Base-by-base conservation (phyloP, 1,139 yeast species). In the Diutina rugosa region DNA sequence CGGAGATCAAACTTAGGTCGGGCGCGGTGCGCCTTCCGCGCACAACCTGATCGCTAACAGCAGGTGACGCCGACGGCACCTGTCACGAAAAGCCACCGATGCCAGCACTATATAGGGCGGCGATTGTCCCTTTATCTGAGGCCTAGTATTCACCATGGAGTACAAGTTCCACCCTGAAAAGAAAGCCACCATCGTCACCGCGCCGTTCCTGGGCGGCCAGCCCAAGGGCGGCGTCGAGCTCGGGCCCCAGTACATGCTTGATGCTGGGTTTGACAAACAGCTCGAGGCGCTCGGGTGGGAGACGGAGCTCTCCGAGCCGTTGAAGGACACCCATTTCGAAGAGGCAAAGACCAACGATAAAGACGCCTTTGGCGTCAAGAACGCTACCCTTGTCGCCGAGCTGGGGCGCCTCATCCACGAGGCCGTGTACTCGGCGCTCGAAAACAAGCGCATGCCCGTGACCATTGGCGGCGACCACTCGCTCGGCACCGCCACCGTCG, bases 401-500 rank as follows among this genome's bases (percentile, higher is more conserved):
- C 85, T 95, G 60, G 81, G 90, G 62, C 69, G 82, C 65, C 70
- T 71, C 60, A 81, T 93, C 57, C 85, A 82, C 68, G 73, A 84
- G 48, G 72, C 88, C 4, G 90, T 87, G 57, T 72, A 74, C 58
- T 63, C 68, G 5, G 80, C 87, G 14, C 65, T 71, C 53, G 64
- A 69, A 28, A 65, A 68, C n/a, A 82, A 80, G 18, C 73, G 79
- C 51, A 76, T 93, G 60, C 95, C 97, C 3, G 72, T 93, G 57
- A 90, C 97, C 5, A 71, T 93, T 58, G 99, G 99, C 57, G 99
- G 99, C 57, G 99, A 93, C 72, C 99, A 93, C 70, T 90, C 97
- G 4, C 87, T 93, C 62, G 98, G 96, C 57, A 90, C 93, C 65
- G 97, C 96, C 55, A 90, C 98, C 7, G 85, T 91, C 47, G 78